phyloP scores from a whole-genome alignment of 306 rosid genomes.

The Gillenia trifoliata region DNA sequence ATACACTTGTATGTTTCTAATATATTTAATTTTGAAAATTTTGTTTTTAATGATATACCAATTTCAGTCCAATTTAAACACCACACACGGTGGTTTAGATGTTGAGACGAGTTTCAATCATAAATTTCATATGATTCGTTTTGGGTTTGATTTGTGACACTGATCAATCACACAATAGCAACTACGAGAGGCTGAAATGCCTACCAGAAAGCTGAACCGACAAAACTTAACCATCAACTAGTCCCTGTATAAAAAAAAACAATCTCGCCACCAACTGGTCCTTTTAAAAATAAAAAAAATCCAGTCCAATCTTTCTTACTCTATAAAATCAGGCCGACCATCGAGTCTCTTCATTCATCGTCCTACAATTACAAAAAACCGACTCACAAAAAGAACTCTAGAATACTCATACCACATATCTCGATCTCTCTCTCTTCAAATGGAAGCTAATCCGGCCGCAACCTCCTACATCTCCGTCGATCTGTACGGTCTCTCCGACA shows the following conservation, averaged over 20 bases:
- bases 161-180: too few relatives aligned
- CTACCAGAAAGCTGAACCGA: too few relatives aligned
- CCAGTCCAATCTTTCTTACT: neutral
- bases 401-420: neutral
- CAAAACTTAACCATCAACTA: too few relatives aligned
- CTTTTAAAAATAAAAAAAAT: too few relatives aligned
- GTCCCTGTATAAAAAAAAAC: too few relatives aligned
- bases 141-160: too few relatives aligned
- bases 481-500: slow-evolving; percentile 7
- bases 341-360: neutral
- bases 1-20: neutral
- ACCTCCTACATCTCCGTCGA: neutral
- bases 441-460: slow-evolving; percentile 14
- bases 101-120: too few relatives aligned
- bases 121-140: too few relatives aligned
- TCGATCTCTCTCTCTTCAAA: neutral
- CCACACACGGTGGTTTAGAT: too few relatives aligned
- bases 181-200: too few relatives aligned
- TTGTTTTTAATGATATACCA: neutral
- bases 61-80: neutral
- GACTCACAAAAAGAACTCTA: too few relatives aligned
- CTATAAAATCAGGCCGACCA: neutral
- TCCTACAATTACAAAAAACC: neutral
- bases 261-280: too few relatives aligned
- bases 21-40: neutral